Conservation (phyloP, 2,329 filamentous ascomycete species). For the Pyricularia sp. region DNA sequence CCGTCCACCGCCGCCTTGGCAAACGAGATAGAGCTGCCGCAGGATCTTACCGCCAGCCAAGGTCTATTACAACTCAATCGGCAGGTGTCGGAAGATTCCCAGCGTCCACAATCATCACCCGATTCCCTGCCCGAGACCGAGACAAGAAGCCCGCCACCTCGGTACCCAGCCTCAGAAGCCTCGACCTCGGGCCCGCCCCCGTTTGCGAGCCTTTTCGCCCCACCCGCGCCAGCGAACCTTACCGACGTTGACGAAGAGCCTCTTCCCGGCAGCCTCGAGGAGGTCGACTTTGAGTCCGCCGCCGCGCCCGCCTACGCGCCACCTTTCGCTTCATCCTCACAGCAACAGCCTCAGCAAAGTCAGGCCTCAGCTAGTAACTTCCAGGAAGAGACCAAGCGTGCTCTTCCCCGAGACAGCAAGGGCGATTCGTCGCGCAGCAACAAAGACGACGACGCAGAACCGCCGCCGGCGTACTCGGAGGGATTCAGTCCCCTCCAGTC, state of each 20-base stretch:
- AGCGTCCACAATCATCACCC: neutral
- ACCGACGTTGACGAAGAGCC: conserved; percentile 8
- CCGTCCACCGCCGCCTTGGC: neutral
- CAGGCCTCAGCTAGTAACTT: conserved; percentile 22
- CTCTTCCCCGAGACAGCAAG: conserved; percentile 71
- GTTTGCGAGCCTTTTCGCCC: conserved; percentile 46
- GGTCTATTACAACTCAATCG: conserved; percentile 10
- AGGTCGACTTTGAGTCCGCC: conserved; percentile 15
- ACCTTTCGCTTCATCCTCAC: conserved; percentile 21
- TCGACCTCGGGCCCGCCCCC: conserved; percentile 35
- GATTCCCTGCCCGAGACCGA: neutral
- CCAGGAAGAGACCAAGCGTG: conserved; percentile 66
- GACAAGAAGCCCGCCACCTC: conserved; percentile 37
- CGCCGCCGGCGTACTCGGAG: conserved; percentile 91
- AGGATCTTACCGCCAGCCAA: neutral
- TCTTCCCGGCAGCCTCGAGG: conserved; percentile 8
- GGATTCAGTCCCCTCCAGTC: conserved; percentile 82
- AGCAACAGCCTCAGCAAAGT: conserved; percentile 8
- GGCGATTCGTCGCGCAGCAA: conserved; percentile 48
- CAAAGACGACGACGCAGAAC: conserved; percentile 74
- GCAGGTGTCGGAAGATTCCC: neutral
- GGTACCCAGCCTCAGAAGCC: conserved; percentile 41
- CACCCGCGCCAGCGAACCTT: conserved; percentile 12
- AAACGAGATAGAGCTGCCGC: neutral
- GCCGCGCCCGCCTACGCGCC: conserved; percentile 45